Evolutionary conservation across 2,329 filamentous ascomycete species (phyloP), one percentile per base, ranked within the genome.

Genomic region (Pseudocercospora pini-densiflorae): DNA sequence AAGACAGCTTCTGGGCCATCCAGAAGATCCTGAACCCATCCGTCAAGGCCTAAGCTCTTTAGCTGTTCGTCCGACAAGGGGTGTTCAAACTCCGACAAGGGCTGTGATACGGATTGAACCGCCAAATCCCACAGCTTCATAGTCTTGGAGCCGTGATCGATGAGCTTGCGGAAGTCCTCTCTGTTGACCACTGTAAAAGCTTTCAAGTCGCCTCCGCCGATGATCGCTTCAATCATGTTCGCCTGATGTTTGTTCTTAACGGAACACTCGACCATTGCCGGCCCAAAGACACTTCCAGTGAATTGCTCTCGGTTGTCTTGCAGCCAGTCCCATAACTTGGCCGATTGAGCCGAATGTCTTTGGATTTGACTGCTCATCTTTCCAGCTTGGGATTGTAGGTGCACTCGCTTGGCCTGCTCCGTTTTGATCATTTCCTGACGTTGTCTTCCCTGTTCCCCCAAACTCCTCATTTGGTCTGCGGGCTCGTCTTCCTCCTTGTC

Each of bases 1-100:
- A 98, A 81, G 1, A 99, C 92, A 1, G 92, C 86, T 1, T 90
- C 88, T 0, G 96, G 96, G 0, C 94, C 95, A 36, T 89, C 85
- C 5, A 99, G 76, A 65, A 87, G 92, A 74, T 98, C 91, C 27
- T 92, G 84, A 0, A 93, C 89, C 81, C 91, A 97, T 1, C 90
- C 89, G 69, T 96, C 90, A 59, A 99, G 87, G 0, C 93, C 93
- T 40, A 78, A 88, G 65, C 47, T 73, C 66, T 61, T 74, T 63
- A 93, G 78, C 61, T 92, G 83, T 8, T 88, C 82, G 5, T 76
- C 72, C 0, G 85, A 80, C 5, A 92, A 73, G 0, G 87, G 87
- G 7, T 86, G 74, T 57, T 75, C 81, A 71, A 90, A 91, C 0
- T 82, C 77, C 3, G 83, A 79, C 8, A 93, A 78, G 1, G 86